A percentile compares a stretch with the other conserved stretches of the same genome.
Conservation (phyloP, 768 basidiomycete species). For the Pholiota microspora region DNA sequence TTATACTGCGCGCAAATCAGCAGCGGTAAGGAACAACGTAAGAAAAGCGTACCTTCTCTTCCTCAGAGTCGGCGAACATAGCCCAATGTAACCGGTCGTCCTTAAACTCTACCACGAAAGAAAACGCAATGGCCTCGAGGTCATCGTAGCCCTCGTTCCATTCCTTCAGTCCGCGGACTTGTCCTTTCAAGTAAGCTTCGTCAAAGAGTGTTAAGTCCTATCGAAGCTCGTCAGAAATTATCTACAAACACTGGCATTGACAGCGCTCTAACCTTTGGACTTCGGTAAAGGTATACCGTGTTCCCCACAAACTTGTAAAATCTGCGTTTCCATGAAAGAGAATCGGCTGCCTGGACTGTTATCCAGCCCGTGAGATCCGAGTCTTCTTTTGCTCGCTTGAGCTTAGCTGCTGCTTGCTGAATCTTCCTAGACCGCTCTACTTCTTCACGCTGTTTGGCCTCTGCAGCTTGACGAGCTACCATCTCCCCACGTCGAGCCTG, state of each 20-base stretch:
- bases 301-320: slow-evolving; percentile 55
- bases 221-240: slow-evolving; percentile 4
- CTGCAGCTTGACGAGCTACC: slow-evolving; percentile 41
- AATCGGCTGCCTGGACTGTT: slow-evolving; percentile 54
- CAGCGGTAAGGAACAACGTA: neutral
- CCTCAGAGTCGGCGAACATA: slow-evolving; percentile 60
- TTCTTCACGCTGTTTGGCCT: slow-evolving; percentile 37
- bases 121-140: slow-evolving; percentile 60
- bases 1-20: slow-evolving; percentile 32
- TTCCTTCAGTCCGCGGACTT: slow-evolving; percentile 48
- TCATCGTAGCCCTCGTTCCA: slow-evolving; percentile 71
- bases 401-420: slow-evolving; percentile 40
- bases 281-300: slow-evolving; percentile 47
- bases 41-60: slow-evolving; percentile 49
- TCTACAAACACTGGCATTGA: neutral
- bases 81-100: slow-evolving; percentile 49
- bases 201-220: slow-evolving; percentile 39
- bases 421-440: slow-evolving; percentile 47
- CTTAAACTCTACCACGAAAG: slow-evolving; percentile 64
- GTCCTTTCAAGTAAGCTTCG: slow-evolving; percentile 44
- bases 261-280: slow-evolving; percentile 40
- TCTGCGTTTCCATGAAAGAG: slow-evolving; percentile 61
- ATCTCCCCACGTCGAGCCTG: slow-evolving; percentile 45
- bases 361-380: slow-evolving; percentile 53
- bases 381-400: slow-evolving; percentile 33